Base-by-base conservation (phyloP, 169 alveolate species). In the Sarcocystis neurona region DNA sequence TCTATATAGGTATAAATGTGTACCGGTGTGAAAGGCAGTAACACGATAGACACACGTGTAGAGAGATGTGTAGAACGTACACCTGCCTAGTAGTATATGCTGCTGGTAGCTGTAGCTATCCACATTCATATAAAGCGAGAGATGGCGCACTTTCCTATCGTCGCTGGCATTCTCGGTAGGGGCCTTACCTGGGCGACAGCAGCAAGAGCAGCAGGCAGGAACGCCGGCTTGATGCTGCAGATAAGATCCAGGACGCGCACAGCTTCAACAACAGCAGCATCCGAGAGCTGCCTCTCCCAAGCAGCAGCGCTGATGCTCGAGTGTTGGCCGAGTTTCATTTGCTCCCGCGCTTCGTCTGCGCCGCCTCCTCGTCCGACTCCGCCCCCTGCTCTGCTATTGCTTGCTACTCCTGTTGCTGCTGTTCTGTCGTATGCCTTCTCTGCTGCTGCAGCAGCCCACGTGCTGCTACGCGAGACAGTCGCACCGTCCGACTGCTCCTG, bases 241-340 rank as follows among this genome's bases (percentile, higher is more conserved):
- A 72, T 39, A 32, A 72, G 82, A 37, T 72, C 82, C 3, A 72
- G 82, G 27, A 72, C 41, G 5, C 82, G 53, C 82, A 72, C 41
- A 18, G 82, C 82, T 27, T 72, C 82, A 18, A 18, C 56, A 39
- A 34, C 82, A 18, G 41, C 82, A 1, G 82, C 82, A 39, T 72
- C 82, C 2, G 58, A 1, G 56, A 72, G 34, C 32, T 72, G 82
- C 53, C 34, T n/a, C 10, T 72, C 82, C 82, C 82, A 72, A 2
- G 41, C 82, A 1, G 82, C 50, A 12, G 34, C 58, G 53, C 58
- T 10, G n/a, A 72, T 43, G 27, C 56, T 53, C 12, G 82, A 47
- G 34, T 39, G 47, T 18, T 72, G 47, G 37, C 82, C 82, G 5
- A 72, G 82, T 0, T 43, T 10, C 75, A 37, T 12, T 34, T 32